Base-by-base conservation (phyloP, 2,329 filamentous ascomycete species). In the Capronia coronata region DNA sequence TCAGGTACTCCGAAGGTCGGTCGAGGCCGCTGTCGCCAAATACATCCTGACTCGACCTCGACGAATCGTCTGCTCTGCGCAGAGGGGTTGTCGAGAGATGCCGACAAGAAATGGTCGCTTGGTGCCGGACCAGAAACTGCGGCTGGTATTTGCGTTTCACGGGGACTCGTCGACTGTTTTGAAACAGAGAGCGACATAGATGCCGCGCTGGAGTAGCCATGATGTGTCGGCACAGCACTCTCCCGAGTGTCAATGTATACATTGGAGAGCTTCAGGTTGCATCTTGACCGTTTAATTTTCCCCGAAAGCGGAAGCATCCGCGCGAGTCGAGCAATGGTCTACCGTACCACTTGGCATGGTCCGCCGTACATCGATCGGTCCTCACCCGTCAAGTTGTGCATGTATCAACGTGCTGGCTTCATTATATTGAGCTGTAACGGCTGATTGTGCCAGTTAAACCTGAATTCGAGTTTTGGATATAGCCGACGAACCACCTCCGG, bases 141-240 rank as follows among this genome's bases (percentile, higher is more conserved):
- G 21, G 29, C 14, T 45, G 41, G 34, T 50, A 52, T 55, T 56
- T 59, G 34, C 52, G 42, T 37, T 59, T 59, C 10, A 51, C 54
- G 21, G 57, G 53, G 23, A 54, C 48, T 9, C 40, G 50, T 22
- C 54, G 48, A 27, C 41, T 46, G 21, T 55, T 47, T 25, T 57
- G 57, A n/a, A 55, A 45, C 14, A 59, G 30, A 23, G 40, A 48
- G 43, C 59, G 57, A 42, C 49, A 61, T 14, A 58, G 37, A 46
- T 58, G 47, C 38, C 59, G 59, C 35, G 57, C 54, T 46, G 58
- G 40, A 49, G 53, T 58, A n/a, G 58, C 58, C 58, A 61, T 61
- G 38, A 27, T 49, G 47, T 30, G n/a, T 46, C 34, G n/a, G 29
- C 11, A 11, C 10, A 18, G 25, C 14, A 13, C 18, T 18, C 18